Evolutionary conservation across 1,284 basidiomycete species (phyloP).

Genomic region (Moesziomyces sp.): DNA sequence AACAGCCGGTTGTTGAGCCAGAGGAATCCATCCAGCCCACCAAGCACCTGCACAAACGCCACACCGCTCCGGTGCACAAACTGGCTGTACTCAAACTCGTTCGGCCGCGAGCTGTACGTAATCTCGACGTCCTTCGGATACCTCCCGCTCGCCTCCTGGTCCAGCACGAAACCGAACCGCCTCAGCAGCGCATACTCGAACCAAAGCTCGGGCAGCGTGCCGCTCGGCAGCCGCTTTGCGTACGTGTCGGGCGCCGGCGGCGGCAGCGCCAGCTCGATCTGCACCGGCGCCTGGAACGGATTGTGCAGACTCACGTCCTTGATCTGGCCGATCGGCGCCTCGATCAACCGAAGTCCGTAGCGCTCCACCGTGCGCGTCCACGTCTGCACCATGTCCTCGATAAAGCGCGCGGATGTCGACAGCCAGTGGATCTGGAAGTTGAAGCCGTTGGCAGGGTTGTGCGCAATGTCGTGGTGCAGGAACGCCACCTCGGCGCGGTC

Average conservation of each 20-base stretch:
- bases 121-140: conserved; percentile 59
- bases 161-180: conserved; percentile 63
- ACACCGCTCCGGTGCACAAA: conserved; percentile 65
- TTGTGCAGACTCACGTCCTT: conserved; percentile 64
- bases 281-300: conserved; percentile 64
- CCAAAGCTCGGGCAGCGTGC: conserved; percentile 52
- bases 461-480: conserved; percentile 65
- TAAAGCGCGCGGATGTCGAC: conserved; percentile 91
- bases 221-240: conserved; percentile 34
- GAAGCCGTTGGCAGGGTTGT: conserved; percentile 67
- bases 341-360: conserved; percentile 90
- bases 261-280: conserved; percentile 58
- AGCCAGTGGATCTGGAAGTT: conserved; percentile 90
- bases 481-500: conserved; percentile 65
- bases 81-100: conserved; percentile 62
- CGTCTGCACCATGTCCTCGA: conserved; percentile 86
- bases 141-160: conserved; percentile 60
- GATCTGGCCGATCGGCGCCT: conserved; percentile 70
- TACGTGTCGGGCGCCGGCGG: conserved; percentile 58
- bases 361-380: conserved; percentile 88
- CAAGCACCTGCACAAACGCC: conserved; percentile 65
- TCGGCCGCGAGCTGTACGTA: conserved; percentile 62
- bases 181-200: conserved; percentile 64
- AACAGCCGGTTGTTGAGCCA: conserved; percentile 66
- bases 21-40: conserved; percentile 61